Evolutionary conservation across 306 rosid species (phyloP).

Genomic region (Oxytropis ochrocephala): DNA sequence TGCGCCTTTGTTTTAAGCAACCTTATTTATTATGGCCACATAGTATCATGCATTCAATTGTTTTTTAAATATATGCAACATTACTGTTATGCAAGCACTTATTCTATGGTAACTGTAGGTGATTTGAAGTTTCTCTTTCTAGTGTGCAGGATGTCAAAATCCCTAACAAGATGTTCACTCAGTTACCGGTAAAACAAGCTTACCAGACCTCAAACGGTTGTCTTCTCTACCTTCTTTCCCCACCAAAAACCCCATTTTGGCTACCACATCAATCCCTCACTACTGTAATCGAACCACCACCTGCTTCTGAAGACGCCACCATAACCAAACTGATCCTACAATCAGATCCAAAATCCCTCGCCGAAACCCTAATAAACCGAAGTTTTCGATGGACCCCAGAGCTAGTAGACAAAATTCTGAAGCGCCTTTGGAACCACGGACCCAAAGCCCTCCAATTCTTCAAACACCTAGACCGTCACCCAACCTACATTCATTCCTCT

Average conservation of each 20-base stretch:
- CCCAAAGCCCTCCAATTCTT: constrained; percentile 82
- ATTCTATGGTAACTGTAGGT: constrained; percentile 15
- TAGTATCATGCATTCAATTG: background rate
- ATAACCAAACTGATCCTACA: constrained; percentile 49
- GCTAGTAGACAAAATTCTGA: constrained; percentile 51
- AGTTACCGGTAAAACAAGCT: background rate
- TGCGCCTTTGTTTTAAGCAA: background rate
- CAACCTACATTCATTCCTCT: constrained; percentile 44
- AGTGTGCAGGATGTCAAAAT: constrained; percentile 73
- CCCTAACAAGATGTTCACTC: background rate
- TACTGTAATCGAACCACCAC: background rate
- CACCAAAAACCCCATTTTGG: background rate
- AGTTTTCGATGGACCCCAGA: constrained; percentile 45
- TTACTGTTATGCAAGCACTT: background rate
- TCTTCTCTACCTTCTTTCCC: background rate
- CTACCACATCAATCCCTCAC: constrained; percentile 14
- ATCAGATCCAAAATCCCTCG: constrained; percentile 35
- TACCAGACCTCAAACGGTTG: background rate
- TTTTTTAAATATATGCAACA: background rate
- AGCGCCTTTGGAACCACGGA: constrained; percentile 75
- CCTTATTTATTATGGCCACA: background rate
- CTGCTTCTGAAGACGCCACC: constrained; percentile 13
- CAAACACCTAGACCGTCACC: constrained; percentile 51
- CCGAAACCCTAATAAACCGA: constrained; percentile 32
- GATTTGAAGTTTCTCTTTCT: constrained; percentile 25